Percentiles rank a stretch among this genome's conserved stretches.
phyloP scores from a whole-genome alignment of 2,329 filamentous ascomycete species.

The Aureobasidium zeae region DNA sequence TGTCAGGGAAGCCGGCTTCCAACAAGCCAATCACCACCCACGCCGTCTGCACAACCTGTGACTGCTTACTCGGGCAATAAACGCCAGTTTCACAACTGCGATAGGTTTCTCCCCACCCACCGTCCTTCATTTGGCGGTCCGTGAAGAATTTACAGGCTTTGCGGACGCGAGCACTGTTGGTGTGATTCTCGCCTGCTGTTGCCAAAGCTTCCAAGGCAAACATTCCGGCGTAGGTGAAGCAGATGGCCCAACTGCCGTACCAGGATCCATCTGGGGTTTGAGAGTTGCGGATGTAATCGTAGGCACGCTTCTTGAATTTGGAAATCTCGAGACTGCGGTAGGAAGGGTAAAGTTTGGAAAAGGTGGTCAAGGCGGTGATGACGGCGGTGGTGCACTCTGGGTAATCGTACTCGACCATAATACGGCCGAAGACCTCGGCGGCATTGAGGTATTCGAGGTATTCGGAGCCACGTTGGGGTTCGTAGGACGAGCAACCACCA shows the following conservation, averaged over 20 bases:
- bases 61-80: slow-evolving; percentile 68
- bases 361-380: slow-evolving; percentile 76
- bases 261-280: slow-evolving; percentile 81
- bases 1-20: slow-evolving; percentile 71
- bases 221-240: slow-evolving; percentile 95
- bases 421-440: slow-evolving; percentile 89
- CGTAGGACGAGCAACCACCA: slow-evolving; percentile 85
- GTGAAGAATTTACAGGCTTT: slow-evolving; percentile 79
- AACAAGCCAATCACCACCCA: slow-evolving; percentile 76
- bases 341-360: slow-evolving; percentile 69
- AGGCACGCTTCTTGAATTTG: slow-evolving; percentile 60
- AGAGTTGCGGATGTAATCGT: slow-evolving; percentile 70
- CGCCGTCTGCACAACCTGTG: slow-evolving; percentile 87
- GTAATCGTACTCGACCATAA: slow-evolving; percentile 99
- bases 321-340: slow-evolving; percentile 71
- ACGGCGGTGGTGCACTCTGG: slow-evolving; percentile 95
- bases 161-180: slow-evolving; percentile 59
- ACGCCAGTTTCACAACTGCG: slow-evolving; percentile 67
- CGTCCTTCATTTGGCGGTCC: slow-evolving; percentile 74
- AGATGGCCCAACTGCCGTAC: slow-evolving; percentile 98
- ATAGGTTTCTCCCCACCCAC: slow-evolving; percentile 96
- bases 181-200: slow-evolving; percentile 71
- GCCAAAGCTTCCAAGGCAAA: slow-evolving; percentile 84
- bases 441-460: slow-evolving; percentile 82
- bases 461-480: slow-evolving; percentile 67